A percentile compares a stretch with the other conserved stretches of the same genome.
Evolutionary conservation across 768 basidiomycete species (phyloP).

Genomic region (Boletus reticuloceps): DNA sequence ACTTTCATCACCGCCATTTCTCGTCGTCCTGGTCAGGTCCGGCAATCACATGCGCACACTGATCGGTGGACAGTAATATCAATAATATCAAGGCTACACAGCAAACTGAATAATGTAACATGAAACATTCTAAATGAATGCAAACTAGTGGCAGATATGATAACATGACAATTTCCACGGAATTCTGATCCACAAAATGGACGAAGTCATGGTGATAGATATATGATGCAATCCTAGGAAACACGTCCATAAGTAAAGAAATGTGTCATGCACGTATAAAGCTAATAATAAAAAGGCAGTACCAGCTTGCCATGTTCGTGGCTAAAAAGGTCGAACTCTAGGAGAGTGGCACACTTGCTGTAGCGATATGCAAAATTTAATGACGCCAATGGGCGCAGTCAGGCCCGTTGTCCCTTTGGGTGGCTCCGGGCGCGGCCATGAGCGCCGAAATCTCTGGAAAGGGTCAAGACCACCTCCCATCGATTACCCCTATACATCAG

Average conservation of each 20-base stretch:
- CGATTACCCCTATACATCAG: slow-evolving; percentile 35
- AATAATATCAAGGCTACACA: neutral
- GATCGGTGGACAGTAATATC: neutral
- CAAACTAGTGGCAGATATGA: neutral
- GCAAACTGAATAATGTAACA: slow-evolving; percentile 1
- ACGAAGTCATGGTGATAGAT: neutral
- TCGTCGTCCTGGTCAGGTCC: too few species aligned
- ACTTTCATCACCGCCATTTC: too few species aligned
- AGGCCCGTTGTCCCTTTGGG: neutral
- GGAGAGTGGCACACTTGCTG: slow-evolving; percentile 4
- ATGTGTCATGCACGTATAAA: neutral
- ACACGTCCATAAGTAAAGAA: slow-evolving; percentile 8
- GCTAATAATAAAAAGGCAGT: slow-evolving; percentile 5
- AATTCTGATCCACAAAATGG: slow-evolving; percentile 12
- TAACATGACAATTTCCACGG: neutral
- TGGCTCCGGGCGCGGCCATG: neutral
- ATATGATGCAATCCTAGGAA: slow-evolving; percentile 6
- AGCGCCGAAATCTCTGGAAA: slow-evolving; percentile 35
- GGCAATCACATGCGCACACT: too few species aligned
- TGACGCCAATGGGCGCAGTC: neutral
- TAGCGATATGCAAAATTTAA: neutral
- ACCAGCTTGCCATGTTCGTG: slow-evolving; percentile 7
- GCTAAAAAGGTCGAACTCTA: neutral
- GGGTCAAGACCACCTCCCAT: slow-evolving; percentile 44
- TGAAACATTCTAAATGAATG: neutral